Conservation (phyloP, 306 rosid species). For the Ziziphus jujuba region DNA sequence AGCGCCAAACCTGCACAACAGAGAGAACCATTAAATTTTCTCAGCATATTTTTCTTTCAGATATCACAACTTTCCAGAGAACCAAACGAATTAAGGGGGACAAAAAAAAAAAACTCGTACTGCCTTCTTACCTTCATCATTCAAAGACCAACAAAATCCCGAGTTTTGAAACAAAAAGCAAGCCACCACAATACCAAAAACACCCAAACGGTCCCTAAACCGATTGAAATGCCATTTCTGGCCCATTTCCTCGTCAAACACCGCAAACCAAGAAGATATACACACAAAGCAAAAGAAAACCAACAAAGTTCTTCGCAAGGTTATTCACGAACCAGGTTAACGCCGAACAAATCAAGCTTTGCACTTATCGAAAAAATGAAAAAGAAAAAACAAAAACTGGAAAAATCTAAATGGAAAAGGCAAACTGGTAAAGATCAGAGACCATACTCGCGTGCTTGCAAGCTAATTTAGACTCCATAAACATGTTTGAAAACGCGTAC, state of each 20-base stretch:
- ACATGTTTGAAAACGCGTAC: constrained; percentile 58
- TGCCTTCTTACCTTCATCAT: constrained; percentile 62
- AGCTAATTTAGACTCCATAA: constrained; percentile 26
- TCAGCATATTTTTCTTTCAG: constrained; percentile 8
- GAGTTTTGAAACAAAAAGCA: constrained; percentile 51
- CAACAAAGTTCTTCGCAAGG: constrained; percentile 19
- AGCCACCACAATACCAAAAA: constrained; percentile 26
- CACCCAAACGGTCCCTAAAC: constrained; percentile 33
- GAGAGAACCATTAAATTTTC: constrained; percentile 10
- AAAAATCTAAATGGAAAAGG: constrained; percentile 6
- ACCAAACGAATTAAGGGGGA: constrained; percentile 1
- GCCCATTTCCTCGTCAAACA: constrained; percentile 29
- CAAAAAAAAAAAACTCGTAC: constrained; percentile 15
- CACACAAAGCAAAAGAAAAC: constrained; percentile 21
- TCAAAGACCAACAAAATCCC: constrained; percentile 61
- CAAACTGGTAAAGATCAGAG: constrained; percentile 15
- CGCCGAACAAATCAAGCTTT: background rate
- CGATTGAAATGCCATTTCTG: constrained; percentile 41
- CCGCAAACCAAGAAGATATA: constrained; percentile 3
- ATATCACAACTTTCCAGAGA: constrained; percentile 9
- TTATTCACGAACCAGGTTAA: constrained; percentile 10
- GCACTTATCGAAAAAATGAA: constrained; percentile 14
- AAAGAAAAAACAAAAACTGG: background rate
- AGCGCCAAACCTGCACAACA: constrained; percentile 72
- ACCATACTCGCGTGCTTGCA: constrained; percentile 31